A percentile compares a stretch with the other conserved stretches of the same genome.
Evolutionary conservation across 768 basidiomycete genomes (phyloP).

Genomic region (Boletus reticulatus): DNA sequence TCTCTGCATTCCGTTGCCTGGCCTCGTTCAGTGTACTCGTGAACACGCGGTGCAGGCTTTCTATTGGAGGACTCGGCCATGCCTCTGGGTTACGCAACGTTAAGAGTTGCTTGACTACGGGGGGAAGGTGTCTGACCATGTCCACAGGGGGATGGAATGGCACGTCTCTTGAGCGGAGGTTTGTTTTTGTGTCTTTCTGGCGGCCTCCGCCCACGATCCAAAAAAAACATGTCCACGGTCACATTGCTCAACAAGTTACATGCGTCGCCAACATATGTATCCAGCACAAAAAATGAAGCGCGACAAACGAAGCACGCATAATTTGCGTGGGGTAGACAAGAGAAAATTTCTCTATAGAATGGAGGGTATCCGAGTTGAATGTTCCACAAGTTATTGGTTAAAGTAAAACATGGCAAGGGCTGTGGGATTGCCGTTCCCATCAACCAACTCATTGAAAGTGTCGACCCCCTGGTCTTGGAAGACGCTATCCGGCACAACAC

Average conservation of each 20-base stretch:
- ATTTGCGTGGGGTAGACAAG: background rate
- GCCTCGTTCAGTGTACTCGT: conserved; percentile 65
- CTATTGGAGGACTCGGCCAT: conserved; percentile 53
- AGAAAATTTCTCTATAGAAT: conserved; percentile 10
- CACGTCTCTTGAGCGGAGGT: background rate
- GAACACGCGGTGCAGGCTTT: conserved; percentile 55
- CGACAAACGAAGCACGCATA: conserved; percentile 4
- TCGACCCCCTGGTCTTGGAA: conserved; percentile 38
- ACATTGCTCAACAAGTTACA: conserved; percentile 27
- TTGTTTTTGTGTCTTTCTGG: too few relatives aligned
- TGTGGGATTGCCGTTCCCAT: conserved; percentile 42
- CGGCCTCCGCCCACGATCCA: background rate
- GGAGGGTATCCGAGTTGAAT: conserved; percentile 17
- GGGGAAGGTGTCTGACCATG: conserved; percentile 52
- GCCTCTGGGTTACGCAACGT: conserved; percentile 63
- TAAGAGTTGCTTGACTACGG: conserved; percentile 69
- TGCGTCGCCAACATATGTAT: conserved; percentile 14
- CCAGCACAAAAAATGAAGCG: conserved; percentile 22
- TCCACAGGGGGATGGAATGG: conserved; percentile 2
- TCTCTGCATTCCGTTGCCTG: conserved; percentile 58
- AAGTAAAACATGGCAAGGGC: conserved; percentile 47
- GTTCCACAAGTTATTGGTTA: conserved; percentile 4
- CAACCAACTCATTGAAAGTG: conserved; percentile 44
- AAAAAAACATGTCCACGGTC: background rate
- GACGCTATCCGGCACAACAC: conserved; percentile 9